Percentiles rank a stretch among this genome's conserved stretches.
Conservation (phyloP, 305 asterid species). For the Solanum aculeatissimum region DNA sequence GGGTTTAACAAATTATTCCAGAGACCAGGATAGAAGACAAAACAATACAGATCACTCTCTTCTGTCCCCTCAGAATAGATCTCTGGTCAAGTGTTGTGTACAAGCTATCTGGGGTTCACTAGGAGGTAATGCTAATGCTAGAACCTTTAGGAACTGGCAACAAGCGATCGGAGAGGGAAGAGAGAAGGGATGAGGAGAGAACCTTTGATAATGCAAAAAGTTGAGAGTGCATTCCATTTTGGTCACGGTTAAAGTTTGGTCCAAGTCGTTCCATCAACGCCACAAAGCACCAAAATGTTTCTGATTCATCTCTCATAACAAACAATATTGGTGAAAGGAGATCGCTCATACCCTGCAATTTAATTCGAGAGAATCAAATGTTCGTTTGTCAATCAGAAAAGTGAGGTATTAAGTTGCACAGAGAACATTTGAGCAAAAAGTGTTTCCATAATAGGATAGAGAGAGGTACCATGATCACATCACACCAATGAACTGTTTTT, state of each 20-base stretch:
- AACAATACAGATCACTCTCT: not conserved
- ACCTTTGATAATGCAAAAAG: conserved; percentile 97
- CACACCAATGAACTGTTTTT: not conserved
- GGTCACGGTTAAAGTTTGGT: conserved; percentile 98
- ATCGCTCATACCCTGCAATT: conserved; percentile 97
- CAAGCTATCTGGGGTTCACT: not conserved
- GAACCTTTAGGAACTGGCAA: not conserved
- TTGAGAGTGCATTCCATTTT: conserved; percentile 98
- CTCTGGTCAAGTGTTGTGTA: not conserved
- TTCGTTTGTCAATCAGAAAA: not conserved
- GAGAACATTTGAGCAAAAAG: not conserved
- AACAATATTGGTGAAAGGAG: conserved; percentile 89
- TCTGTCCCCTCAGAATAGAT: not conserved
- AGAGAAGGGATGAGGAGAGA: conserved; percentile 5
- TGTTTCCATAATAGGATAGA: not conserved
- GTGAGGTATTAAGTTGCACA: not conserved
- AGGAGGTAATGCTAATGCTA: not conserved
- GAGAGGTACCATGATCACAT: not conserved
- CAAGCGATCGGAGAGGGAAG: not conserved
- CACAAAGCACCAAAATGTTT: conserved; percentile 98
- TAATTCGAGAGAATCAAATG: conserved; percentile 2
- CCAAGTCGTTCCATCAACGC: conserved; percentile 93
- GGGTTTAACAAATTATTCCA: not conserved
- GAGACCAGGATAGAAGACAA: not conserved
- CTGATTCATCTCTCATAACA: conserved; percentile 88